Percentiles rank a stretch among this genome's conserved stretches.
Conservation (phyloP, 1,284 basidiomycete species). For the Neotropicomus parvogracilis region DNA sequence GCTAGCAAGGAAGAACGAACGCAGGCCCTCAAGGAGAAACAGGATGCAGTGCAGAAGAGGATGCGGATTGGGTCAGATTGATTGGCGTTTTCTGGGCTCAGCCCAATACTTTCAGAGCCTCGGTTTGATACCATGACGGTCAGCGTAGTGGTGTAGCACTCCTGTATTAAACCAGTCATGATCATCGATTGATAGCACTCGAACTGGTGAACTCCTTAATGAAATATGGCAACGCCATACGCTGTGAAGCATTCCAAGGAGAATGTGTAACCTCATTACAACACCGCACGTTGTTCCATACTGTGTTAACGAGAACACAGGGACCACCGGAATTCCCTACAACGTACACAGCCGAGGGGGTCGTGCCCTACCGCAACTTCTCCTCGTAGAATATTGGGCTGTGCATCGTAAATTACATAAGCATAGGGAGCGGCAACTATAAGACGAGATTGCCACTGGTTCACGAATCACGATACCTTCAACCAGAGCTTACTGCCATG, state of each 20-base stretch:
- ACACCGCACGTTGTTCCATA: conserved; percentile 17
- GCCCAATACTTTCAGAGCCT: conserved; percentile 1
- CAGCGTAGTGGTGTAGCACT: neutral
- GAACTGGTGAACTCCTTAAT: neutral
- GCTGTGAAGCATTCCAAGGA: conserved; percentile 21
- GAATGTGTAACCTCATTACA: neutral
- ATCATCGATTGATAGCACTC: conserved; percentile 11
- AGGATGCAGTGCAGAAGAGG: conserved; percentile 48
- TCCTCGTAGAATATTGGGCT: conserved; percentile 9
- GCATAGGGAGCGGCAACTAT: conserved; percentile 4
- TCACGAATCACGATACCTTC: too few relatives aligned
- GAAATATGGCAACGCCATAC: too few relatives aligned
- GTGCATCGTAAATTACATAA: conserved; percentile 24
- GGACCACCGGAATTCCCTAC: conserved; percentile 10
- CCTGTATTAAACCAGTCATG: neutral
- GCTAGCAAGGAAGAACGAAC: conserved; percentile 81
- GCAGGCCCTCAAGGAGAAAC: conserved; percentile 60
- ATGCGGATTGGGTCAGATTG: conserved; percentile 38
- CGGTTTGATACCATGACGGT: conserved; percentile 7
- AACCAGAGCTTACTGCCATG: conserved; percentile 20
- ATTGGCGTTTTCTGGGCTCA: neutral
- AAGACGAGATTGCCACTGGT: conserved; percentile 2
- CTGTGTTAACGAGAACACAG: conserved; percentile 16
- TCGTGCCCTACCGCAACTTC: conserved; percentile 4
- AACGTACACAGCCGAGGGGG: conserved; percentile 18